Evolutionary conservation across 106 monocot genomes (phyloP), one percentile per base, ranked within the genome.

Genomic region (Xerophyta viscosa): DNA sequence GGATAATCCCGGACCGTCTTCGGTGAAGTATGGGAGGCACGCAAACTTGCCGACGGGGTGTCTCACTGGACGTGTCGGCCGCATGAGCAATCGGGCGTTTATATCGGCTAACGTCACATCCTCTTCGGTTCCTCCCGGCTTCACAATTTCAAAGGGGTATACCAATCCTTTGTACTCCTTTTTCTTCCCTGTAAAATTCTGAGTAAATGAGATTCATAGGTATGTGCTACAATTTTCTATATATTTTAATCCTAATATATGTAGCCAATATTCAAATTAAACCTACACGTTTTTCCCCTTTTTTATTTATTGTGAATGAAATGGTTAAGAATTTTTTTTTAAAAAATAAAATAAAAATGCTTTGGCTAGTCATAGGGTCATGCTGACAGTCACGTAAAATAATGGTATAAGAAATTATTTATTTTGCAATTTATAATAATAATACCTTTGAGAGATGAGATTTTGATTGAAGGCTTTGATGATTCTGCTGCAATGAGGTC

Each of bases 1-100:
- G 39, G 94, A 96, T 27, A 96, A 67, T 6, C 88, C 85, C 13
- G 59, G 77, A 26, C 82, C 76, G 6, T 41, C 41, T 15, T 30
- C 46, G 18, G 39, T 47, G 19, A 72, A 71, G 10, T 62, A 69
- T 2, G 94, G 94, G 14, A 72, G 24, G 54, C 76, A 60, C 1
- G 72, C 75, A 60, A 70, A 89, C 51, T 88, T 75, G 8, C 88
- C 94, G 0, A 96, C 88, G 0, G 94, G 94, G 56, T 96, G 94
- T 25, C 57, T 69, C 24, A 96, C 84, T 0, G 94, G 81, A 54
- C 94, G 68, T 21, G 65, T 73, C 28, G 94, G 94, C 12, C 76
- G 62, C 67, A 67, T 81, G 18, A 79, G 76, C 20, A 96, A 54
- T 60, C 75, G 62, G 52, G 67, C 58, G 49, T 96, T 96, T 54